Evolutionary conservation across 441 rosid genomes (phyloP), one percentile per base, ranked within the genome.

Genomic region (Capsella rubella): DNA sequence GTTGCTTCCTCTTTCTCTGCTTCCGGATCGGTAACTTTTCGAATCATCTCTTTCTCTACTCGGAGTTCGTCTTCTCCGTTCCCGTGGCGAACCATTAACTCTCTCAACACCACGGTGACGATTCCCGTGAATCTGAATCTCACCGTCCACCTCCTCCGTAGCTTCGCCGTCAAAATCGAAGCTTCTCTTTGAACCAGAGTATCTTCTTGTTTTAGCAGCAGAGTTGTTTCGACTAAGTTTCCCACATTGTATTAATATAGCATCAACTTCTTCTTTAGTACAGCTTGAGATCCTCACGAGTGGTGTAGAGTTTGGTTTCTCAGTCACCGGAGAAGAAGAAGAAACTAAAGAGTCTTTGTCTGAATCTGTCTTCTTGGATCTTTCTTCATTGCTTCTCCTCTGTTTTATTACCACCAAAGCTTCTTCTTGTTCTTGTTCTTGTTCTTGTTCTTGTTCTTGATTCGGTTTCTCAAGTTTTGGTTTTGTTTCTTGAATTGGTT

Each of bases 161-260:
- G 60, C 77, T 7, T 54, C 70, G 34, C 50, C 78, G 6, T 94
- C 99, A 11, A 90, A 87, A 49, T 94, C 99, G 55, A 80, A 94
- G 67, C 99, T 94, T 60, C 97, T 82, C 74, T 94, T 94, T 1
- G 92, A 90, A 0, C 95, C 97, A 0, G 91, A 87, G 72, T 89
- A 87, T 71, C 85, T 89, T 8, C 85, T 82, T 5, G 86, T 78
- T 3, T 86, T 83, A 0, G 83, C 71, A 13, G 83, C 71, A 5
- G 96, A 87, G 75, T 87, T 90, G 78, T 78, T 88, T 52, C 88
- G 70, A 76, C 97, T 92, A 15, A 94, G 87, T 80, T 90, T 84
- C 28, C 99, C 97, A 55, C 99, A 94, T 29, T 94, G 97, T 27
- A 92, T 90, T 18, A 94, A 87, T 80, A 92, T 90, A 46, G 97